These are phyloP conservation scores for Picocystis sp. DNA, from an alignment of 163 green algal species.

Conservation along the genomic window DNA sequence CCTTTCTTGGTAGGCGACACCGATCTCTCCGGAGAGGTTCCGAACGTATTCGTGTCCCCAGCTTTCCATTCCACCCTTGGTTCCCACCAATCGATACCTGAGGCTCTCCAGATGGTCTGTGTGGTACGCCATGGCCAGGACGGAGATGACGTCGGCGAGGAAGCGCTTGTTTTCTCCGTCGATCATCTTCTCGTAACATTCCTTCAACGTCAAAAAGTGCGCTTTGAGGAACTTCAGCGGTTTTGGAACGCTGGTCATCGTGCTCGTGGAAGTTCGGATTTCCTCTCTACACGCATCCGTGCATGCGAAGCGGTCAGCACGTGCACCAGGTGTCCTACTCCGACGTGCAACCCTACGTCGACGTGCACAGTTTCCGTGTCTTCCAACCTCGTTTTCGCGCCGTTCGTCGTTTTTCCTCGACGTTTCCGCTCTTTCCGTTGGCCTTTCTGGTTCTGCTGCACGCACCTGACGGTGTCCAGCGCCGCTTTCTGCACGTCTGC, in stretches of 20 bases:
- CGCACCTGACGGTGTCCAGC: conserved; percentile 37
- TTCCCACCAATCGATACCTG: conserved; percentile 58
- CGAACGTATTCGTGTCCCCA: conserved; percentile 95
- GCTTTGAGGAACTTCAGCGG: conserved; percentile 89
- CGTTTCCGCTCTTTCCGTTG: background rate
- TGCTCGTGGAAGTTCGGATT: conserved; percentile 69
- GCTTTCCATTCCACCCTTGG: conserved; percentile 33
- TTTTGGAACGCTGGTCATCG: conserved; percentile 96
- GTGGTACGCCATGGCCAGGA: conserved; percentile 74
- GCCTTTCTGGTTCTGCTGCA: background rate
- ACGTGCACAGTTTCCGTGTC: background rate
- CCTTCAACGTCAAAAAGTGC: conserved; percentile 64
- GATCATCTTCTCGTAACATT: conserved; percentile 9
- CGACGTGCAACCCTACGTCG: background rate
- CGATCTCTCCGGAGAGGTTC: conserved; percentile 79
- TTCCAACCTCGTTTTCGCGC: background rate
- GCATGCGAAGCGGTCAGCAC: background rate
- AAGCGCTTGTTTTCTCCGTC: conserved; percentile 30
- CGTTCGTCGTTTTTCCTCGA: background rate
- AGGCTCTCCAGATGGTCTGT: conserved; percentile 53
- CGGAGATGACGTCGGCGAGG: conserved; percentile 51
- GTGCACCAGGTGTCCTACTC: background rate
- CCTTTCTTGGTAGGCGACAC: conserved; percentile 42
- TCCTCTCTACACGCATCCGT: conserved; percentile 28
- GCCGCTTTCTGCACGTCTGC: conserved; percentile 45